Evolutionary conservation across 805 yeast species (phyloP), one percentile per base, ranked within the genome.

Genomic region (Candida morakotiae): DNA sequence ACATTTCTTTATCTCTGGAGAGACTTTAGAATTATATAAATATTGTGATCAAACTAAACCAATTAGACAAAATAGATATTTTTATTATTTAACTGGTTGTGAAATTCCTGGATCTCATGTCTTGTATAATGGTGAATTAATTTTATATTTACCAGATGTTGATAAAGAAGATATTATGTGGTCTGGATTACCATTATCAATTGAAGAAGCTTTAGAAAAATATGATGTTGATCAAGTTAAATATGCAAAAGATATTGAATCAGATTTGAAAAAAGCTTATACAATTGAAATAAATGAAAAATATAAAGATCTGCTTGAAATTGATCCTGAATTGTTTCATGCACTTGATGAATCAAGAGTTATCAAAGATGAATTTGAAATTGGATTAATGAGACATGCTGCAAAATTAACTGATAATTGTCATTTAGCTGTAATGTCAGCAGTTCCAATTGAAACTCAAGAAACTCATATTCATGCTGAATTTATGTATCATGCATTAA

Each of bases 401-500:
- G 75, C 94, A 16, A 71, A 72, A 47, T 86, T 93, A 55, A 83
- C 95, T 6, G 97, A 87, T 53, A 83, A 83, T 42, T 82, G 91
- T 27, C 98, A 91, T 58, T 59, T 77, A 20, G 95, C 96, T 0
- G 96, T 87, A 26, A 87, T 91, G 96, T 80, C 88, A 21, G 95
- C 96, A 1, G 55, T 84, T 22, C 95, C 96, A 8, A 86, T 88
- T 41, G 95, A 88, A 60, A 67, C 71, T 8, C 84, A 83, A 44
- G 98, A 91, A 62, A 79, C 88, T 5, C 98, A 91, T 57, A 78
- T 91, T 31, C 96, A 93, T 53, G 98, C 98, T 2, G 98, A 93
- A 57, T 91, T 93, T 58, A 74, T 85, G 34, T 91, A 91, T 58
- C 98, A 91, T 59, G 85, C 96, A 2, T 73, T 87, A 42, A 80